Conservation (phyloP, 192 early-diverging fungal species). For the Backusella circina region DNA sequence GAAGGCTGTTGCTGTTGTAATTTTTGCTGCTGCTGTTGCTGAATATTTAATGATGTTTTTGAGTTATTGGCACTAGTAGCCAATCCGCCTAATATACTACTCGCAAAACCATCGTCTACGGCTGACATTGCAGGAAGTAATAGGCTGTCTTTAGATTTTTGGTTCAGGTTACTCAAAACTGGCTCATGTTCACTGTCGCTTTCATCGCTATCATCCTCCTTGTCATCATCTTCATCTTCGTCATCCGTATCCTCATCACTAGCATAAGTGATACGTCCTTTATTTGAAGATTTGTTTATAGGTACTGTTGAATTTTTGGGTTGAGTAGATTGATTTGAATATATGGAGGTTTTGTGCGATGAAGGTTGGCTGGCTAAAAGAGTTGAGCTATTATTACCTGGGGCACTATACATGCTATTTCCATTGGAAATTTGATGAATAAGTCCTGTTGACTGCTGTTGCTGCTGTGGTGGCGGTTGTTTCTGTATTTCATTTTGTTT, state of each 20-base stretch:
- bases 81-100: neutral
- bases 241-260: slow-evolving; percentile 26
- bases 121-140: slow-evolving; percentile 7
- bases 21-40: neutral
- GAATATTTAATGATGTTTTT: neutral
- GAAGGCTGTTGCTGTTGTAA: neutral
- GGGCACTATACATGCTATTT: neutral
- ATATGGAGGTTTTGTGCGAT: neutral
- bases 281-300: neutral
- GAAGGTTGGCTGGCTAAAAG: neutral
- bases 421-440: slow-evolving; percentile 1
- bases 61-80: neutral
- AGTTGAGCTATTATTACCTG: neutral
- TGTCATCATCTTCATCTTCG: slow-evolving; percentile 15
- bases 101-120: slow-evolving; percentile 8
- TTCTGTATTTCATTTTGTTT: neutral
- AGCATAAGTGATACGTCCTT: slow-evolving; percentile 19
- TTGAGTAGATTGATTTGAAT: neutral
- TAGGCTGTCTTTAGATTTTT: neutral
- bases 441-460: neutral
- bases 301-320: neutral
- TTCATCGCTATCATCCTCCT: neutral
- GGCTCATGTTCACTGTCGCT: slow-evolving; percentile 14
- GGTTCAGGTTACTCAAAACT: neutral
- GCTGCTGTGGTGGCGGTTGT: neutral